These are phyloP conservation scores for Capsicum rhomboideum DNA, from an alignment of 257 asterid species.

Conservation along the genomic window DNA sequence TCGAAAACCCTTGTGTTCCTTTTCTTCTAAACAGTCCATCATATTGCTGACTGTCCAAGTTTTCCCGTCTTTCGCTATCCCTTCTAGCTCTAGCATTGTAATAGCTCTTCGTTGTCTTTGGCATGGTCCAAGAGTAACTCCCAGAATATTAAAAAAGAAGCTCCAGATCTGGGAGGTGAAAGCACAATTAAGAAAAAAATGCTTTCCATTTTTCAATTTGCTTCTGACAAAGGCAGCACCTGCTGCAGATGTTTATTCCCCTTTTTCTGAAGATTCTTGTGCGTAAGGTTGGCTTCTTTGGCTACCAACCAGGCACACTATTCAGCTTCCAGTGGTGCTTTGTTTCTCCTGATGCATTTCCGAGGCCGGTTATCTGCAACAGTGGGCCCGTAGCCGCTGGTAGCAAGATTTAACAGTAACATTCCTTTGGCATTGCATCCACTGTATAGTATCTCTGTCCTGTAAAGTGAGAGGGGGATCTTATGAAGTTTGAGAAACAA, in stretches of 20 bases:
- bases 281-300: neutral
- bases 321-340: neutral
- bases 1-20: neutral
- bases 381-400: neutral
- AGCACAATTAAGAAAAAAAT: neutral
- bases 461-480: neutral
- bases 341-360: neutral
- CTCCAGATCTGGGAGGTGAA: neutral
- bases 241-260: neutral
- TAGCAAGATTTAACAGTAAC: neutral
- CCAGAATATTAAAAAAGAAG: neutral
- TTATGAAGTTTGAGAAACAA: neutral
- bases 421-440: neutral
- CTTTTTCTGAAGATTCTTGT: neutral
- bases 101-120: neutral
- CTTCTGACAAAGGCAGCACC: neutral
- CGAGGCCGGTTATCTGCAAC: neutral
- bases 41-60: neutral
- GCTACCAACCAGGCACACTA: neutral
- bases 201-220: neutral
- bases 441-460: neutral
- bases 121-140: neutral
- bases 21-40: neutral
- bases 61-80: neutral
- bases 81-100: neutral